Conservation (phyloP, 2,329 filamentous ascomycete genomes). For the Microcyclospora tardicrescens region DNA sequence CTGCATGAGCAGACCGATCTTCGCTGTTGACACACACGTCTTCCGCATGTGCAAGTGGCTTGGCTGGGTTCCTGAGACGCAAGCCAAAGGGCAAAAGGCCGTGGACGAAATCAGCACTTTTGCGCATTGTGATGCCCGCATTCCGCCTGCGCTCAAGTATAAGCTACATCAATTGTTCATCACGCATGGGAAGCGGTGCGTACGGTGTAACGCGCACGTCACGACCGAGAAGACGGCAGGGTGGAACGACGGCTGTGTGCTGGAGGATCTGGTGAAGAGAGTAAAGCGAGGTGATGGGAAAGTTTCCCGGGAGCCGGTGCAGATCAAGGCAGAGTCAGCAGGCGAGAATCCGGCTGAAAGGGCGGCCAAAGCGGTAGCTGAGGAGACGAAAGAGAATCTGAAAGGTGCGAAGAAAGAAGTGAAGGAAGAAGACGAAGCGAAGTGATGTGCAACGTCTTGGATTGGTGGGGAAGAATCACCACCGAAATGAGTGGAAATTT, state of each 20-base stretch:
- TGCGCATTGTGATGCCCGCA: slow-evolving; percentile 45
- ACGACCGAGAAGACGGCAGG: slow-evolving; percentile 48
- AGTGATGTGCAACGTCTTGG: too few relatives aligned
- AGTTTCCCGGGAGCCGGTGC: not conserved
- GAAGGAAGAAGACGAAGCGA: too few relatives aligned
- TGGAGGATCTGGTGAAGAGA: slow-evolving; percentile 48
- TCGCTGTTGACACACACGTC: slow-evolving; percentile 55
- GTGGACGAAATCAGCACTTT: slow-evolving; percentile 42
- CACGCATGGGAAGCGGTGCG: slow-evolving; percentile 49
- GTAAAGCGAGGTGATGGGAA: too few relatives aligned
- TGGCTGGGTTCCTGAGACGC: slow-evolving; percentile 43
- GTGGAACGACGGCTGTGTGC: slow-evolving; percentile 52
- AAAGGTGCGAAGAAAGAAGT: too few relatives aligned
- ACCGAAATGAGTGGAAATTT: too few relatives aligned
- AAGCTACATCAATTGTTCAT: slow-evolving; percentile 50
- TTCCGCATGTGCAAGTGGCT: slow-evolving; percentile 51
- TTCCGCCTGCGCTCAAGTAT: slow-evolving; percentile 52
- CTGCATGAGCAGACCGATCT: slow-evolving; percentile 49
- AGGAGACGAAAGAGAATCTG: not conserved
- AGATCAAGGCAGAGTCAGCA: not conserved
- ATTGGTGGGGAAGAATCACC: too few relatives aligned
- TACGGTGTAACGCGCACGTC: slow-evolving; percentile 42
- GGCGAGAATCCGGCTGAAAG: not conserved
- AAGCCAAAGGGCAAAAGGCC: slow-evolving; percentile 31
- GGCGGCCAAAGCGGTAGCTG: not conserved